Evolutionary conservation across 768 basidiomycete species (phyloP), one percentile per base, ranked within the genome.

Genomic region (Tylopilus balloui): DNA sequence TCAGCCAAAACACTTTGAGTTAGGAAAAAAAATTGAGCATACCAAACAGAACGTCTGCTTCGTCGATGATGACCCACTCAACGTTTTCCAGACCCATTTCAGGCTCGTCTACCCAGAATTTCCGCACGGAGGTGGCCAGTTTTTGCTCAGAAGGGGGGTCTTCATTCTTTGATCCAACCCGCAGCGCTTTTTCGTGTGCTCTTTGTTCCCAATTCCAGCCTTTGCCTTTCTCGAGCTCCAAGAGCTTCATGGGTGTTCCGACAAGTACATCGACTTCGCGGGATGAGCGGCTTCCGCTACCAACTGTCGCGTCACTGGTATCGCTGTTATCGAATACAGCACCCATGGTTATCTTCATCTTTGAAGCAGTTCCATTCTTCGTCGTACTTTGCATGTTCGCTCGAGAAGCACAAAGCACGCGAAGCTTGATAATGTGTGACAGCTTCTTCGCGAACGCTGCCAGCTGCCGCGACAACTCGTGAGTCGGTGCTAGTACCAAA

Each of bases 1-100:
- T 44, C 31, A 46, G 32, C 10, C 31, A 10, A 23, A 42, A 31
- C 27, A 12, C 12, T 29, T 15, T 37, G 23, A 34, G 27, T 5
- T 23, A 31, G 6, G 19, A 17, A 20, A 11, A 27, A 17, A 20
- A 11, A 27, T 27, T 3, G 9, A 37, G 67, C 78, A 42, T 54
- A 89, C 92, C 90, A 45, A 95, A 85, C 12, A 94, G 71, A 42
- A 96, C 81, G 62, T 95, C 93, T 0, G 93, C 92, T 62, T 96
- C 92, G 52, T 96, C 93, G 1, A 95, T 72, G 3, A 94, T 74
- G 6, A 95, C 84, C 91, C 91, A 95, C 59, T 95, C 90, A 1
- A 94, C 71, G 42, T 80, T 77, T 44, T 75, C 76, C 20, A 92
- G 67, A 2, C 81, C 76, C 69, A 89, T 76, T 59, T 83, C 75